Evolutionary conservation across 208 protist genomes (phyloP).

Genomic region (Leishmania turanica): DNA sequence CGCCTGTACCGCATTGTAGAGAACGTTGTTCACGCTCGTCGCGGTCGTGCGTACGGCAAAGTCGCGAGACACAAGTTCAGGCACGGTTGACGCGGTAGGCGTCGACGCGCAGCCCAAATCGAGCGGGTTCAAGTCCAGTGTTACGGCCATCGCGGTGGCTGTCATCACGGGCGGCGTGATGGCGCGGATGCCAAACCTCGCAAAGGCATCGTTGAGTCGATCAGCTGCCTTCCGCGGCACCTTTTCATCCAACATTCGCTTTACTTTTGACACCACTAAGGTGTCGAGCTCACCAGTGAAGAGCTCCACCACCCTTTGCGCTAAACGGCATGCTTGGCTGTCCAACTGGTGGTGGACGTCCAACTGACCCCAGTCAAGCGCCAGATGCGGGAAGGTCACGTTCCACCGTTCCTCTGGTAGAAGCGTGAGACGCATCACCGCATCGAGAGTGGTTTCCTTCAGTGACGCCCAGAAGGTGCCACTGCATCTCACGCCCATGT

Average conservation of each 20-base stretch:
- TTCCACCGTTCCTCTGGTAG: conserved; percentile 40
- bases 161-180: conserved; percentile 39
- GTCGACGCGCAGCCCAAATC: conserved; percentile 3
- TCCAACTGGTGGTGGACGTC: conserved; percentile 49
- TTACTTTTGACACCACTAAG: conserved; percentile 38
- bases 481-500: conserved; percentile 30
- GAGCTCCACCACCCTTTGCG: conserved; percentile 45
- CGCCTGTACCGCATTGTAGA: conserved; percentile 22
- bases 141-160: conserved; percentile 22
- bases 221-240: conserved; percentile 26
- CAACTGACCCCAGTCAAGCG: conserved; percentile 48
- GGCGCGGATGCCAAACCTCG: conserved; percentile 1
- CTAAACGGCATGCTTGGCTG: conserved; percentile 38
- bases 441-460: conserved; percentile 31
- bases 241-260: conserved; percentile 37
- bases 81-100: conserved; percentile 2
- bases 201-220: conserved; percentile 23
- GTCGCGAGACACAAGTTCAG: conserved; percentile 22
- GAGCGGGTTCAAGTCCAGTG: conserved; percentile 24
- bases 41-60: conserved; percentile 32
- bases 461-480: conserved; percentile 41
- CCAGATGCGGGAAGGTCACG: conserved; percentile 17
- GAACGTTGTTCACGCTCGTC: conserved; percentile 43
- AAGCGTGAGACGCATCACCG: conserved; percentile 28
- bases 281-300: conserved; percentile 66